Evolutionary conservation across 2,329 filamentous ascomycete species (phyloP).

Genomic region (Trichothecium roseum): DNA sequence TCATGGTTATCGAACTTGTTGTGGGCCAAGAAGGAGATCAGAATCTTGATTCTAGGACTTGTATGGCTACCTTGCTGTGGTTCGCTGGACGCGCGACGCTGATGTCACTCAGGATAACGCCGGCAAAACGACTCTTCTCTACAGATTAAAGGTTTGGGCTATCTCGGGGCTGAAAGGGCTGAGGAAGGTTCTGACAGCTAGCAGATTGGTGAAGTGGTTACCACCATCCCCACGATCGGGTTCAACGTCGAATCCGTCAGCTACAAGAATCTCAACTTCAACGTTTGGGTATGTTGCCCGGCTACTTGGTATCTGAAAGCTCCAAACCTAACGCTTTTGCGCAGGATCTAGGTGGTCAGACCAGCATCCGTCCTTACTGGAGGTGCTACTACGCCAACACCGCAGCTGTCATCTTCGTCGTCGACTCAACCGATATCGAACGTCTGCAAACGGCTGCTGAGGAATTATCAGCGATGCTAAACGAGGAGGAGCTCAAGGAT

Average conservation of each 20-base stretch:
- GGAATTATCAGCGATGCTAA: constrained; percentile 88
- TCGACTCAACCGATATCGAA: constrained; percentile 96
- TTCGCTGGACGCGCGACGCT: not conserved
- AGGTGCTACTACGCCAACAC: constrained; percentile 99
- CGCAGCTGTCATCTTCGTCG: constrained; percentile 95
- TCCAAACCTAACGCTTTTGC: constrained; percentile 7
- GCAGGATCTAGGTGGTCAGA: constrained; percentile 90
- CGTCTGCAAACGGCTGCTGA: constrained; percentile 85
- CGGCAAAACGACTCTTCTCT: constrained; percentile 93
- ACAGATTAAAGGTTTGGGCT: constrained; percentile 77
- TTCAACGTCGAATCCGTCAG: constrained; percentile 99
- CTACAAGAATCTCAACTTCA: constrained; percentile 97
- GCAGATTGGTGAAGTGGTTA: constrained; percentile 95
- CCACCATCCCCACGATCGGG: constrained; percentile 96
- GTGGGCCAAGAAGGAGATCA: constrained; percentile 94
- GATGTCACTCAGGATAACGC: constrained; percentile 68
- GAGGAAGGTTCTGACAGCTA: not conserved
- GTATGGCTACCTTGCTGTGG: constrained; percentile 36
- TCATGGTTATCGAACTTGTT: constrained; percentile 64
- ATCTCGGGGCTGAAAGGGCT: not conserved
- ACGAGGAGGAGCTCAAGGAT: constrained; percentile 92
- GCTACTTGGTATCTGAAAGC: not conserved
- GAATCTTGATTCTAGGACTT: constrained; percentile 88
- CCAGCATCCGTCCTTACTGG: constrained; percentile 98
- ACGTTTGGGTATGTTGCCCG: constrained; percentile 71